Evolutionary conservation across 768 basidiomycete species (phyloP).

Genomic region (Heimioporus sp.): DNA sequence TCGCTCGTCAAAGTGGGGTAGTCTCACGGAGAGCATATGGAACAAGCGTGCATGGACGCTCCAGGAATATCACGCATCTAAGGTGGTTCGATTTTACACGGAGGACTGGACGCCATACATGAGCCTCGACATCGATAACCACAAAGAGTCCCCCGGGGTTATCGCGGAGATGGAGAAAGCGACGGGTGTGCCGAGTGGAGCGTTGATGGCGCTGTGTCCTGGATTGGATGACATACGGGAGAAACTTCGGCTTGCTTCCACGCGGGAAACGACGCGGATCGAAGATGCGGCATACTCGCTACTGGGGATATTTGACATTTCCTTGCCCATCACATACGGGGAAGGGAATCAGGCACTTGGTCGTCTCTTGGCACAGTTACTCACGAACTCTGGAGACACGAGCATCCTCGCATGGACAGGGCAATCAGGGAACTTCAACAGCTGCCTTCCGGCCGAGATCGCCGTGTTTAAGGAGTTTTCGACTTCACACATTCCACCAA

Average conservation of each 20-base stretch:
- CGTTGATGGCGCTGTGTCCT: constrained; percentile 1
- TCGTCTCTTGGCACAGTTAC: constrained; percentile 1
- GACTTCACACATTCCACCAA: neutral
- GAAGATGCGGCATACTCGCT: neutral
- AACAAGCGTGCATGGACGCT: no score
- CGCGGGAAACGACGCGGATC: neutral
- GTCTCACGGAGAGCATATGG: no score
- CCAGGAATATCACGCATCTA: no score
- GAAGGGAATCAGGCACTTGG: constrained; percentile 5
- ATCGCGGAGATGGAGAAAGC: neutral
- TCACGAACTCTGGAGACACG: constrained; percentile 1
- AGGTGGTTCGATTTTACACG: no score
- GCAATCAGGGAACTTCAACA: constrained; percentile 3
- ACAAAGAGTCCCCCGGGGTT: neutral
- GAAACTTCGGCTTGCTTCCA: constrained; percentile 1
- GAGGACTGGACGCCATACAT: neutral
- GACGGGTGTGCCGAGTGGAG: neutral
- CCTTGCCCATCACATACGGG: constrained; percentile 1
- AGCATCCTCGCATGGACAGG: constrained; percentile 8
- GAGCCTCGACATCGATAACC: neutral
- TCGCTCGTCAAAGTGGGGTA: no score
- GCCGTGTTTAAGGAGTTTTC: neutral
- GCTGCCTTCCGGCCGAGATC: neutral
- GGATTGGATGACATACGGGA: neutral
- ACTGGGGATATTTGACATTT: neutral